Conservation (phyloP, 768 basidiomycete species). For the Suillus clintonianus region DNA sequence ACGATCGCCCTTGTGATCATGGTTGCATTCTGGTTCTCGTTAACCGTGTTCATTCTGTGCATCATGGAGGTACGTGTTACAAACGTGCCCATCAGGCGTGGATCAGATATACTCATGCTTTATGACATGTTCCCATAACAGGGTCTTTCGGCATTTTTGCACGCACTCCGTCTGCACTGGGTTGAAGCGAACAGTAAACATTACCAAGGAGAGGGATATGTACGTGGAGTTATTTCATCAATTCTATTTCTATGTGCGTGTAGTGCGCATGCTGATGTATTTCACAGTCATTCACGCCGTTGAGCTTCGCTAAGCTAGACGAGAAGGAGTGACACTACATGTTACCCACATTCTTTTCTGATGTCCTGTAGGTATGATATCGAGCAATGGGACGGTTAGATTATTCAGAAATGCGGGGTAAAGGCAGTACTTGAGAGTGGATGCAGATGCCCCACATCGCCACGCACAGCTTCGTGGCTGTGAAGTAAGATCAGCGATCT, state of each 20-base stretch:
- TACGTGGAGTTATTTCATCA: slow-evolving; percentile 44
- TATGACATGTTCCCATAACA: slow-evolving; percentile 28
- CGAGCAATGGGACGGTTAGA: slow-evolving; percentile 8
- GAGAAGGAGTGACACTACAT: slow-evolving; percentile 33
- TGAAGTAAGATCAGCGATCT: slow-evolving; percentile 7
- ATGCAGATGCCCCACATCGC: slow-evolving; percentile 9
- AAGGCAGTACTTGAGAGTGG: background rate
- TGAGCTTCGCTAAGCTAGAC: slow-evolving; percentile 47
- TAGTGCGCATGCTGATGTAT: slow-evolving; percentile 27
- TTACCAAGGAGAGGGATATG: slow-evolving; percentile 87
- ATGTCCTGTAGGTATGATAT: slow-evolving; percentile 18
- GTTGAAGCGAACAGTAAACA: slow-evolving; percentile 98
- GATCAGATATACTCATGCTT: slow-evolving; percentile 9
- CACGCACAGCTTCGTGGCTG: slow-evolving; percentile 6
- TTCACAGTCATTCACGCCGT: slow-evolving; percentile 47
- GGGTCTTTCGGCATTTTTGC: slow-evolving; percentile 95
- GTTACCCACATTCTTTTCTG: slow-evolving; percentile 20
- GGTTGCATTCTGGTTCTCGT: slow-evolving; percentile 72
- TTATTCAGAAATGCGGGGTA: slow-evolving; percentile 7
- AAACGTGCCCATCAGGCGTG: slow-evolving; percentile 17
- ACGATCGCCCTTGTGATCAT: slow-evolving; percentile 51
- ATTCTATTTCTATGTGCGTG: slow-evolving; percentile 22
- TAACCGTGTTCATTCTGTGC: slow-evolving; percentile 81
- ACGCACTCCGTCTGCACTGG: slow-evolving; percentile 96
- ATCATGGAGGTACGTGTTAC: slow-evolving; percentile 83